Percentiles rank a stretch among this genome's conserved stretches.
phyloP scores from a whole-genome alignment of 768 basidiomycete genomes.

The Hypsizygus marmoreus region DNA sequence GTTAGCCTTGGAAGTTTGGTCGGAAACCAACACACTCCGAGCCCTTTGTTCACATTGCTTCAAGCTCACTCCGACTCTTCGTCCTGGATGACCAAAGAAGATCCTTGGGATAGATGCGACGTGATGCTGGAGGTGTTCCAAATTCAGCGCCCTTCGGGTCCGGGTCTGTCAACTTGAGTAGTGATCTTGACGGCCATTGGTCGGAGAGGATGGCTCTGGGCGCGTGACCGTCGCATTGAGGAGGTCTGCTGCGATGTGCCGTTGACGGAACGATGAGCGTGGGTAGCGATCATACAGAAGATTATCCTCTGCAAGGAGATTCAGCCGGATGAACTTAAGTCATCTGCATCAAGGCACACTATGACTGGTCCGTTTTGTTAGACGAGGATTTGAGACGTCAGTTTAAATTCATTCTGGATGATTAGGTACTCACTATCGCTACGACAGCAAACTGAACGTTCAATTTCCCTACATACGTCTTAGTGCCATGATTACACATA shows the following conservation, averaged over 20 bases:
- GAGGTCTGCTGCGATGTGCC: slow-evolving; percentile 2
- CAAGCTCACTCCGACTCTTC: too few relatives aligned
- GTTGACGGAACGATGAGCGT: slow-evolving; percentile 17
- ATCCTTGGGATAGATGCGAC: slow-evolving; percentile 11
- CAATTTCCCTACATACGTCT: slow-evolving; percentile 16
- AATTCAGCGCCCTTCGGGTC: slow-evolving; percentile 11
- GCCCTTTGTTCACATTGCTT: too few relatives aligned
- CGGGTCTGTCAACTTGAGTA: slow-evolving; percentile 15
- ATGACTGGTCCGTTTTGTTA: slow-evolving; percentile 21
- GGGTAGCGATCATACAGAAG: slow-evolving; percentile 25
- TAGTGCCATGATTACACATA: slow-evolving; percentile 17
- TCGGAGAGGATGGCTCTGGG: slow-evolving; percentile 15
- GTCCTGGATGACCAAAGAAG: slow-evolving; percentile 3
- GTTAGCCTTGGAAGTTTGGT: too few relatives aligned
- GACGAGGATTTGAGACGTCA: slow-evolving; percentile 6
- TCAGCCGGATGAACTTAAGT: background rate
- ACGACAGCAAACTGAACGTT: slow-evolving; percentile 20
- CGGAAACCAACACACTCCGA: too few relatives aligned
- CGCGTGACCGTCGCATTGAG: slow-evolving; percentile 12
- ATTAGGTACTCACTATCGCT: slow-evolving; percentile 15
- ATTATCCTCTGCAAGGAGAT: slow-evolving; percentile 20
- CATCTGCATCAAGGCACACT: slow-evolving; percentile 12
- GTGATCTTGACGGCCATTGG: slow-evolving; percentile 20
- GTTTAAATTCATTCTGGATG: background rate
- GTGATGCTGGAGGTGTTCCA: slow-evolving; percentile 16